Percentiles rank a stretch among this genome's conserved stretches.
These are phyloP conservation scores for Iodosphaeria phyllophila DNA, from an alignment of 2,329 filamentous ascomycete genomes.

Conservation along the genomic window DNA sequence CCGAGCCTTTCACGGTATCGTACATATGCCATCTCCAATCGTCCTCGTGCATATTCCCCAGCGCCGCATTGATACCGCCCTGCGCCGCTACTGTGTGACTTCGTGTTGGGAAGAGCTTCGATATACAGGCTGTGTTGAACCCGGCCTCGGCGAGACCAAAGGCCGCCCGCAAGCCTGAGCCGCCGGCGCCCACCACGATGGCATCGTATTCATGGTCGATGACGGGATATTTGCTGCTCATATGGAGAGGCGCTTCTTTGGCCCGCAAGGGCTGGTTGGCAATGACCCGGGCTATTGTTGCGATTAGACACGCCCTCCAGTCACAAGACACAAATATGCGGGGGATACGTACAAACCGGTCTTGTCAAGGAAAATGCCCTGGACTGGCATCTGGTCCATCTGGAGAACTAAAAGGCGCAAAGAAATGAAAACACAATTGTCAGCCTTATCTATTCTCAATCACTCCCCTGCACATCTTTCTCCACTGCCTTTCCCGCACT, in stretches of 20 bases:
- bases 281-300: slow-evolving; percentile 55
- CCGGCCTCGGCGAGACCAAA: slow-evolving; percentile 77
- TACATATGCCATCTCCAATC: slow-evolving; percentile 99
- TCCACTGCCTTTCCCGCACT: too few species aligned
- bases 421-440: too few species aligned
- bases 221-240: slow-evolving; percentile 83
- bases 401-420: slow-evolving; percentile 33
- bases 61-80: slow-evolving; percentile 74
- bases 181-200: slow-evolving; percentile 75
- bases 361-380: slow-evolving; percentile 78
- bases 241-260: slow-evolving; percentile 77
- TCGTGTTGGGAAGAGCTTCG: slow-evolving; percentile 72
- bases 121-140: slow-evolving; percentile 79
- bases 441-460: too few species aligned
- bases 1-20: slow-evolving; percentile 92
- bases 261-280: slow-evolving; percentile 72
- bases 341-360: slow-evolving; percentile 44
- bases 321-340: not conserved
- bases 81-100: slow-evolving; percentile 69
- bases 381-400: slow-evolving; percentile 41
- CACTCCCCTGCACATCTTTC: too few species aligned
- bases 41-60: slow-evolving; percentile 94
- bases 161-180: slow-evolving; percentile 63
- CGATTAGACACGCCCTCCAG: slow-evolving; percentile 5
- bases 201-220: slow-evolving; percentile 99